Evolutionary conservation across 345 rosid species (phyloP).

Genomic region (Hypericum perforatum): DNA sequence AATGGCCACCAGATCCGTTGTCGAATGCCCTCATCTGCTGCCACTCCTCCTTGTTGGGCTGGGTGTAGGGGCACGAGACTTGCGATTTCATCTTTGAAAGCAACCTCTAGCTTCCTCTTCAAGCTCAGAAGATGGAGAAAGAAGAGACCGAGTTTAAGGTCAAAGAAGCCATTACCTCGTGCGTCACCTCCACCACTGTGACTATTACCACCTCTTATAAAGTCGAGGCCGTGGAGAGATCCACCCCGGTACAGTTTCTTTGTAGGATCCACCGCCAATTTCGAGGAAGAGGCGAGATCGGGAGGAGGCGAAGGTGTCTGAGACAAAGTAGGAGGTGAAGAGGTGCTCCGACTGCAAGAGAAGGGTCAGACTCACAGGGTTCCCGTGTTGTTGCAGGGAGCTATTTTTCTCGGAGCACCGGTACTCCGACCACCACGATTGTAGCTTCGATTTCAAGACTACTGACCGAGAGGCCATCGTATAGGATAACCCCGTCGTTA

Average conservation of each 20-base stretch:
- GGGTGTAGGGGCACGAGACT: no score
- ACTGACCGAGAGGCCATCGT: conserved; percentile 92
- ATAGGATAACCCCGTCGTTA: conserved; percentile 84
- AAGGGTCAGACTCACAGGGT: conserved; percentile 92
- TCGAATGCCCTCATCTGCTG: no score
- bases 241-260: conserved; percentile 9
- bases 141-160: conserved; percentile 22
- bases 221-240: no score
- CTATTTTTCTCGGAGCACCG: conserved; percentile 93
- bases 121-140: conserved; percentile 4
- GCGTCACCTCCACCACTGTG: conserved; percentile 13
- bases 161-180: conserved; percentile 58
- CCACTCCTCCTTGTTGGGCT: no score
- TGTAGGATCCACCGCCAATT: conserved; percentile 4
- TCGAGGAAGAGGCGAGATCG: conserved; percentile 11
- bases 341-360: conserved; percentile 81
- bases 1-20: no score
- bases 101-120: no score
- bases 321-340: conserved; percentile 53
- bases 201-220: no score
- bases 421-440: conserved; percentile 92
- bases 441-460: conserved; percentile 82
- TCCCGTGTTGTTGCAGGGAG: conserved; percentile 90
- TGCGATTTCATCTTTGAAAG: no score
- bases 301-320: conserved; percentile 5